Percentiles rank a stretch among this genome's conserved stretches.
Evolutionary conservation across 2,329 filamentous ascomycete genomes (phyloP).

Genomic region (Drechslera avenae): DNA sequence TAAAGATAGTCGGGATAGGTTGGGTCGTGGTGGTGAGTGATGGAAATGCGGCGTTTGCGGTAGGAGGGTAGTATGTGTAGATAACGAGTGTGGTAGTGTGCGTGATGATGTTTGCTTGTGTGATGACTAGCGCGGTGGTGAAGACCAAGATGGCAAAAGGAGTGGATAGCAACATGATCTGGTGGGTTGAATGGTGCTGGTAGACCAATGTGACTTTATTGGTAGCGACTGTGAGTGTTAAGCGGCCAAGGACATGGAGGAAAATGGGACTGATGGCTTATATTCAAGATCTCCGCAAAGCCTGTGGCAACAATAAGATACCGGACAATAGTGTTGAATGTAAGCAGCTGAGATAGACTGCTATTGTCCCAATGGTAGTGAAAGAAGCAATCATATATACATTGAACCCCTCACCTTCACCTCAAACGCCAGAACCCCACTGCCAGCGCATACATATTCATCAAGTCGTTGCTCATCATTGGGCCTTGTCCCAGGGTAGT

Average conservation of each 20-base stretch:
- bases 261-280: no score
- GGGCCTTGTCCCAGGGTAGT: constrained; percentile 47
- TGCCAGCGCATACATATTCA: constrained; percentile 13
- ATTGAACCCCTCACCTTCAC: constrained; percentile 20
- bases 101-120: background rate
- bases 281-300: no score
- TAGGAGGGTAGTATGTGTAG: no score
- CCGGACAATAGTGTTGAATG: constrained; percentile 1
- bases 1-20: background rate
- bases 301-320: background rate
- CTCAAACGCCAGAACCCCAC: constrained; percentile 22
- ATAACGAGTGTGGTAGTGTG: background rate
- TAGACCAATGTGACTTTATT: no score
- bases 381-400: constrained; percentile 20
- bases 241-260: no score
- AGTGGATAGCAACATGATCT: background rate
- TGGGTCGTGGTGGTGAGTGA: background rate
- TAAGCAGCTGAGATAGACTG: background rate
- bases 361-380: constrained; percentile 12
- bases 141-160: background rate
- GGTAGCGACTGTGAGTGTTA: background rate
- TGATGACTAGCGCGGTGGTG: background rate
- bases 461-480: constrained; percentile 17
- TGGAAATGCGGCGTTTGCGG: background rate
- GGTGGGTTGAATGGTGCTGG: background rate